Evolutionary conservation across 805 yeast species (phyloP), one percentile per base, ranked within the genome.

Genomic region (Pichia manshurica): DNA sequence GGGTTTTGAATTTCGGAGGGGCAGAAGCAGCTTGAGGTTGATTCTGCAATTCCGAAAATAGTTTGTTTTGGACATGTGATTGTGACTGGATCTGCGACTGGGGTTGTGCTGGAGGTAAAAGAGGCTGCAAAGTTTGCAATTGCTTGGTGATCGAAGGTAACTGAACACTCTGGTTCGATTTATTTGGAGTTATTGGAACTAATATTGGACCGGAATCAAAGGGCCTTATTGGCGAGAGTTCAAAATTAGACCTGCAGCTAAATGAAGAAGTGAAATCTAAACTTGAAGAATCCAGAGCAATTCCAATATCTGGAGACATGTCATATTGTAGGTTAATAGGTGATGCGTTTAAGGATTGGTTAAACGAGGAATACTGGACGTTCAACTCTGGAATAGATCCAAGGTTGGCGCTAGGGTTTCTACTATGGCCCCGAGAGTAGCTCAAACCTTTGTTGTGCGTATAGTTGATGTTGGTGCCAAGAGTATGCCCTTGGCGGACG

Each of bases 221-320:
- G 5, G 75, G 67, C 52, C 78, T 70, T 39, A 79, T 58, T 8
- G 87, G 87, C 21, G 82, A 78, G 19, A 82, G 62, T 56, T 82
- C 87, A 52, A 81, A 73, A 57, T 77, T 81, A 22, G 84, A 78
- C 54, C 72, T 76, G 56, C 84, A 79, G 60, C 83, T 80, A 63
- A 82, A 82, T 12, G 84, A 78, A 21, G 84, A 80, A 3, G 85
- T 77, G 58, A 78, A 78, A 9, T 79, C 74, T 40, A 74, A 61
- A 53, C 66, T 66, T 49, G 68, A 69, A 19, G 70, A 29, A 6
- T 36, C 13, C 16, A 10, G 17, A 7, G 67, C 1, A 72, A 54
- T 3, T 42, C 46, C 35, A 1, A 54, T 22, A 55, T 42, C 16
- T 51, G 57, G 38, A 46, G 58, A 36, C 46, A 51, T 35, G 54